phyloP scores from a whole-genome alignment of 2,329 filamentous ascomycete genomes.

The Ophiostoma tasmaniense region DNA sequence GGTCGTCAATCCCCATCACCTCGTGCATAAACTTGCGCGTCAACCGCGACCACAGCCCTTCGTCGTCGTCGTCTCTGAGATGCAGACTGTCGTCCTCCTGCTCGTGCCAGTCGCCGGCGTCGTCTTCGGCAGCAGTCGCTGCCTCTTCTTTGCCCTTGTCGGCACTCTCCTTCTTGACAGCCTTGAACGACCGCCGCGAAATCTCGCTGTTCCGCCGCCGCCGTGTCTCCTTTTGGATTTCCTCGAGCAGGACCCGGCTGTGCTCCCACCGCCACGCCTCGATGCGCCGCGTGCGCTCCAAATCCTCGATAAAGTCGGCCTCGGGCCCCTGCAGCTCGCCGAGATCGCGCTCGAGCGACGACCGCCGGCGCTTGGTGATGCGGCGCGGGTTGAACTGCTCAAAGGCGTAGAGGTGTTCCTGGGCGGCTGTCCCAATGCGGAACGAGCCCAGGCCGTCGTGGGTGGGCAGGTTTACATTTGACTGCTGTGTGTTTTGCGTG shows the following conservation, averaged over 20 bases:
- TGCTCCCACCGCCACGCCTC: slow-evolving; percentile 91
- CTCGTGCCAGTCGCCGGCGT: slow-evolving; percentile 41
- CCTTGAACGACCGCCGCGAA: slow-evolving; percentile 26
- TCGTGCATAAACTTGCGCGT: slow-evolving; percentile 82
- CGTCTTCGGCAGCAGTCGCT: neutral
- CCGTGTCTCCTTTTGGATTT: slow-evolving; percentile 78
- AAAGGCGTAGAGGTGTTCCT: slow-evolving; percentile 83
- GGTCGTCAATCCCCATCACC: slow-evolving; percentile 83
- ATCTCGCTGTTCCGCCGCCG: slow-evolving; percentile 56
- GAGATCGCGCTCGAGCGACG: slow-evolving; percentile 40
- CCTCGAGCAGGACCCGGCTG: slow-evolving; percentile 72
- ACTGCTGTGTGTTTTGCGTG: neutral
- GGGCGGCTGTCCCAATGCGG: slow-evolving; percentile 49
- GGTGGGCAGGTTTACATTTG: slow-evolving; percentile 52
- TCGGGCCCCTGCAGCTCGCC: slow-evolving; percentile 41
- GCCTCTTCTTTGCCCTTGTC: too few species aligned
- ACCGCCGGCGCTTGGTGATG: slow-evolving; percentile 41
- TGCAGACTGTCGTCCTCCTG: slow-evolving; percentile 33
- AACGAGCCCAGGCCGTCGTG: slow-evolving; percentile 93
- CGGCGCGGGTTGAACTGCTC: slow-evolving; percentile 73
- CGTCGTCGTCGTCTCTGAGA: slow-evolving; percentile 33
- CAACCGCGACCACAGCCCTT: slow-evolving; percentile 70
- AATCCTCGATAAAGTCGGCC: slow-evolving; percentile 50
- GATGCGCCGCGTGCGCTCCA: slow-evolving; percentile 73
- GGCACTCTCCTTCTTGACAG: too few species aligned